phyloP scores from a whole-genome alignment of 768 basidiomycete genomes.

The Holtermannia corniformis region DNA sequence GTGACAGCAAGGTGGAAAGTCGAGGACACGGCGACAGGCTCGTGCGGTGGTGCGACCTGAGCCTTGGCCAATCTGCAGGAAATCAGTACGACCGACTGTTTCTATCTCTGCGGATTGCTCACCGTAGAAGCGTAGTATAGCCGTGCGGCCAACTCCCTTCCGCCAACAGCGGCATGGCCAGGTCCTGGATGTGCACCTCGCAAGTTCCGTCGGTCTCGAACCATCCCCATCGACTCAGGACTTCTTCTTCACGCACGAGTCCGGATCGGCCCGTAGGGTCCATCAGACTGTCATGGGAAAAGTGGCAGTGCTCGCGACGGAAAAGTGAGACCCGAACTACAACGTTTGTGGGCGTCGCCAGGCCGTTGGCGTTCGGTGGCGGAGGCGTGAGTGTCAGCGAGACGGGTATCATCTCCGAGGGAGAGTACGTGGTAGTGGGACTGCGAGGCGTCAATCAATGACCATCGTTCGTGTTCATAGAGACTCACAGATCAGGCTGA shows the following conservation, averaged over 20 bases:
- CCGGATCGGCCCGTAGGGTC: slow-evolving; percentile 17
- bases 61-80: slow-evolving; percentile 12
- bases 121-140: slow-evolving; percentile 2
- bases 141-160: slow-evolving; percentile 20
- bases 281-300: background rate
- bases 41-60: background rate
- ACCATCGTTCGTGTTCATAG: background rate
- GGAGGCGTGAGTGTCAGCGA: slow-evolving; percentile 21
- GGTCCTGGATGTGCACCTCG: slow-evolving; percentile 10
- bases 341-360: slow-evolving; percentile 3
- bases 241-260: slow-evolving; percentile 22
- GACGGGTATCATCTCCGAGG: slow-evolving; percentile 29
- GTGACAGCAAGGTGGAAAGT: slow-evolving; percentile 27
- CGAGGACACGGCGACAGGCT: slow-evolving; percentile 24
- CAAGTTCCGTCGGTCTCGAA: slow-evolving; percentile 6
- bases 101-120: background rate
- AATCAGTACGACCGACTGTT: slow-evolving; percentile 20
- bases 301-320: slow-evolving; percentile 24
- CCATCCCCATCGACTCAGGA: slow-evolving; percentile 19
- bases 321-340: slow-evolving; percentile 21
- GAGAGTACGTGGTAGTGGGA: slow-evolving; percentile 32
- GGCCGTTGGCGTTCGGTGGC: background rate
- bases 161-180: slow-evolving; percentile 18
- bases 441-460: background rate
- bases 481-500: slow-evolving; percentile 13